A percentile compares a stretch with the other conserved stretches of the same genome.
phyloP scores from a whole-genome alignment of 805 yeast genomes.

The Monosporozyma siamensis region DNA sequence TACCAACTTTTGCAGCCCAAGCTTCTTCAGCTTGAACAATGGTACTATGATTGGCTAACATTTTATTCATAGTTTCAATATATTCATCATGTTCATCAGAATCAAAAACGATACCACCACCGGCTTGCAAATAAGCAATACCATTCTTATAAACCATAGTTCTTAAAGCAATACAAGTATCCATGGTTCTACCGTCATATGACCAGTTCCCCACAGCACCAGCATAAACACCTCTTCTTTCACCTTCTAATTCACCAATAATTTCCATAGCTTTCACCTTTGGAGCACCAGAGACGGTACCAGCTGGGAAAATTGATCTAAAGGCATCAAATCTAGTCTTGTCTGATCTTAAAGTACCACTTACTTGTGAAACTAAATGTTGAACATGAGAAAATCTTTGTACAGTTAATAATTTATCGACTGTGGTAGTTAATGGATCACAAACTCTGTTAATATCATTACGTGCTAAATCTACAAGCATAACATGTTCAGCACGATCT shows the following conservation, averaged over 20 bases:
- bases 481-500: slow-evolving; percentile 96
- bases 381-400: slow-evolving; percentile 95
- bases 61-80: slow-evolving; percentile 92
- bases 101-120: slow-evolving; percentile 96
- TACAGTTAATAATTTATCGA: slow-evolving; percentile 79
- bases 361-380: slow-evolving; percentile 91
- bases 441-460: slow-evolving; percentile 95
- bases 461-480: slow-evolving; percentile 96
- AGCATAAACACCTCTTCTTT: slow-evolving; percentile 93
- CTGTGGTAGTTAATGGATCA: slow-evolving; percentile 72
- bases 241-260: slow-evolving; percentile 80
- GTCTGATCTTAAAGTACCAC: slow-evolving; percentile 77
- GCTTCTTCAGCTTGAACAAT: slow-evolving; percentile 84
- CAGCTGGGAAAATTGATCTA: slow-evolving; percentile 97
- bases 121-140: slow-evolving; percentile 89
- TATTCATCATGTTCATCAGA: slow-evolving; percentile 94
- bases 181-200: slow-evolving; percentile 89
- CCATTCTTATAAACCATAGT: slow-evolving; percentile 94
- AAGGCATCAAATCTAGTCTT: slow-evolving; percentile 93
- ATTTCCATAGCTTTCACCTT: slow-evolving; percentile 95
- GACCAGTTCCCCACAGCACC: slow-evolving; percentile 99
- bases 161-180: slow-evolving; percentile 93
- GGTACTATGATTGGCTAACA: slow-evolving; percentile 86
- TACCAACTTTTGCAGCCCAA: slow-evolving; percentile 46
- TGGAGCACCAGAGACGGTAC: slow-evolving; percentile 98